A percentile compares a stretch with the other conserved stretches of the same genome.
These are phyloP conservation scores for Gossypium trilobum DNA, from an alignment of 441 rosid genomes.

Conservation along the genomic window DNA sequence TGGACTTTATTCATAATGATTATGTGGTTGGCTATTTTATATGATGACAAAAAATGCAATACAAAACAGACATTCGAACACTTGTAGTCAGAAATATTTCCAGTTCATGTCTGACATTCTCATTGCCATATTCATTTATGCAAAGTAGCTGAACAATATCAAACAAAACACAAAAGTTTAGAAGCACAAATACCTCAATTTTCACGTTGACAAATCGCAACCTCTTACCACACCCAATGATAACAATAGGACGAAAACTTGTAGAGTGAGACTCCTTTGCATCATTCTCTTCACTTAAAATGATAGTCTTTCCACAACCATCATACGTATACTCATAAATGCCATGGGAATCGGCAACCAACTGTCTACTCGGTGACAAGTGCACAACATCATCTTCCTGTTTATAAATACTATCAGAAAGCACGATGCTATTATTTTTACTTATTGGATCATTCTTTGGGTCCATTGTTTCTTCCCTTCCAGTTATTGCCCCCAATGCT, in stretches of 20 bases:
- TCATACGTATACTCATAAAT: slow-evolving; percentile 82
- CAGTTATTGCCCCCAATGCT: slow-evolving; percentile 75
- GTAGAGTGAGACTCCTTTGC: slow-evolving; percentile 38
- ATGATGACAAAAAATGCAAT: neutral
- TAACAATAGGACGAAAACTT: slow-evolving; percentile 62
- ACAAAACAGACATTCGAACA: neutral
- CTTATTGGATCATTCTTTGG: slow-evolving; percentile 89
- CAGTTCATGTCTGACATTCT: neutral
- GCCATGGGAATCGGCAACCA: slow-evolving; percentile 73
- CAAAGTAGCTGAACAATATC: slow-evolving; percentile 11
- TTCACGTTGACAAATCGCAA: slow-evolving; percentile 81
- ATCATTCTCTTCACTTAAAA: slow-evolving; percentile 51
- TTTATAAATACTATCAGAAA: slow-evolving; percentile 52
- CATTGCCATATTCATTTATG: neutral
- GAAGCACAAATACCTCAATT: slow-evolving; percentile 59
- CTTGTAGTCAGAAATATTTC: neutral
- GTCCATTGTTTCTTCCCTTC: slow-evolving; percentile 87
- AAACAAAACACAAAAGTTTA: neutral
- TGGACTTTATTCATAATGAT: neutral
- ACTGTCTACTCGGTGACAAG: slow-evolving; percentile 71
- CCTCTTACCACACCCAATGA: slow-evolving; percentile 87
- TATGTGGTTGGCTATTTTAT: neutral
- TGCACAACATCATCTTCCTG: slow-evolving; percentile 78
- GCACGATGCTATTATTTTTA: slow-evolving; percentile 58
- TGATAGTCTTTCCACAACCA: slow-evolving; percentile 77